Evolutionary conservation across 2,329 filamentous ascomycete genomes (phyloP).

Genomic region (Furcasterigmium sp.): DNA sequence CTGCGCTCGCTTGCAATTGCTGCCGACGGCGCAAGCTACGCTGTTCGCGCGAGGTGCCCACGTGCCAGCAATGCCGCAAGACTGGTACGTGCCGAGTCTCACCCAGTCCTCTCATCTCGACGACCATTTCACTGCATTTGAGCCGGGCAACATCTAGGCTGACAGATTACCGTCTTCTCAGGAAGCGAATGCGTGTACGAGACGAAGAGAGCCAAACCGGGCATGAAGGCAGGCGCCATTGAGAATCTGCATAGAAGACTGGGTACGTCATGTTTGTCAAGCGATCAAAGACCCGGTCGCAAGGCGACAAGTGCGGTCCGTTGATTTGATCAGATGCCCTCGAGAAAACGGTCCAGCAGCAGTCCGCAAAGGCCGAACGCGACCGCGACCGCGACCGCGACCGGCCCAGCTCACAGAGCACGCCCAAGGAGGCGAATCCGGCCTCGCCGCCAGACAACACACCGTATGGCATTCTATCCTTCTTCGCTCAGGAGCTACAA

Average conservation of each 20-base stretch:
- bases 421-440: neutral
- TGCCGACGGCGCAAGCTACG: slow-evolving; percentile 8
- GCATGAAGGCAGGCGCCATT: slow-evolving; percentile 29
- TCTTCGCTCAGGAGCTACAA: slow-evolving; percentile 7
- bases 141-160: neutral
- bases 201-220: slow-evolving; percentile 25
- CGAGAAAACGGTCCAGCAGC: slow-evolving; percentile 5
- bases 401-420: neutral
- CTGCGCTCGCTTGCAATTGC: slow-evolving; percentile 8
- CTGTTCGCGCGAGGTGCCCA: slow-evolving; percentile 6
- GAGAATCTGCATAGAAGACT: slow-evolving; percentile 27
- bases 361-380: neutral
- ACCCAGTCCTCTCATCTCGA: neutral
- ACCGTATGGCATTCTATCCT: slow-evolving; percentile 6
- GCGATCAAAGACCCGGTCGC: neutral
- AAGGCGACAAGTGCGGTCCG: slow-evolving; percentile 3
- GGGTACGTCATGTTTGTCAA: slow-evolving; percentile 11
- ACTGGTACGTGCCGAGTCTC: slow-evolving; percentile 7
- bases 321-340: slow-evolving; percentile 10
- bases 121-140: neutral
- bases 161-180: slow-evolving; percentile 1
- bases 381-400: neutral
- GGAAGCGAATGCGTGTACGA: slow-evolving; percentile 22
- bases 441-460: slow-evolving; percentile 3
- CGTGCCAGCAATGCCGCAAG: slow-evolving; percentile 9